Evolutionary conservation across 1,284 basidiomycete genomes (phyloP), one percentile per base, ranked within the genome.

Genomic region (Apiotrichum porosum): DNA sequence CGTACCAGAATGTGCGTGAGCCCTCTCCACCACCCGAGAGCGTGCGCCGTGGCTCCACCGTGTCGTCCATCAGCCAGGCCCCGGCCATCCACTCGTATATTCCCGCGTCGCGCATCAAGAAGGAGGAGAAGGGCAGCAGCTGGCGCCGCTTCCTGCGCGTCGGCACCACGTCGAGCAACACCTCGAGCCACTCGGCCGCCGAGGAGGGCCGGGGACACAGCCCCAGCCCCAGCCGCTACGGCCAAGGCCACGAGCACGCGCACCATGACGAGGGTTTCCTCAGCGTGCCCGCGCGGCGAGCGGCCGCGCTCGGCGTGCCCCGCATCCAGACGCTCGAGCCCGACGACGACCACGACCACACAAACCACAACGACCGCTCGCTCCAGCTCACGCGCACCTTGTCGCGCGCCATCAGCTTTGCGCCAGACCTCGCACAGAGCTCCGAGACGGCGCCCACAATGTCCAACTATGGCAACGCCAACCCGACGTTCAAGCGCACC

Each of bases 381-480:
- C 32, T 56, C 10, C 49, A 37, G 15, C 44, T 55, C 19, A 47
- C 54, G 17, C 51, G 57, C 23, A 54, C 60, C n/a, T 49, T 57
- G 47, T 41, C 53, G 30, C 39, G 62, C 9, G 56, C 68, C 9
- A 61, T 71, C 32, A 54, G 71, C 21, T 74, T 74, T 40, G 69
- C 69, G 9, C 56, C 57, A 6, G 63, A 68, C 31, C 54, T 52
- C 1, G 55, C 61, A 5, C 38, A 47, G 28, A 62, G 59, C 4
- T 62, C 58, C 3, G 68, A 72, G 15, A 68, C 69, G 5, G 69
- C 68, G 0, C 71, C 71, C 0, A 57, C 55, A 6, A 54, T 42
- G 38, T 43, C 40, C 17, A 68, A 68, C 48, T 71, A 69, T 37
- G 71, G 70, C 18, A 57, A 48, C 17, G 52, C 44, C 9, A 51